Conservation (phyloP, 306 rosid genomes). For the Cucumis cinereus region DNA sequence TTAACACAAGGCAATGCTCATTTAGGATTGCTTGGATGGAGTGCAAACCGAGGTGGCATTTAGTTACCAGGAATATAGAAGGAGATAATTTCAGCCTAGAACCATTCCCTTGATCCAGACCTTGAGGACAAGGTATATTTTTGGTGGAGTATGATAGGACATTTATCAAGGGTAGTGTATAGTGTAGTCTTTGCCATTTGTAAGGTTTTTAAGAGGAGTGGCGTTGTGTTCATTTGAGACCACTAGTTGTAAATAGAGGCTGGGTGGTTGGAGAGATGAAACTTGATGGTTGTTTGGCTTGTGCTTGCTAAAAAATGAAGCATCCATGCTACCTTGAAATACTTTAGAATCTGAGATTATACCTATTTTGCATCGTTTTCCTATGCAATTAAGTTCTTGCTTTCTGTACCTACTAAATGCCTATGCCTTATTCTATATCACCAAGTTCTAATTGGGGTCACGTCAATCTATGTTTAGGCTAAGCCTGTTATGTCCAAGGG, state of each 20-base stretch:
- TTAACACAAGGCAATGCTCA: neutral
- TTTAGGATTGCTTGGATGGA: neutral
- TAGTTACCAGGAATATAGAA: neutral
- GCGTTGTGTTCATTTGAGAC: neutral
- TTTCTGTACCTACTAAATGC: neutral
- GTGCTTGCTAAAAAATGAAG: neutral
- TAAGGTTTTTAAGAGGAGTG: neutral
- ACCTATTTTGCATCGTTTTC: neutral
- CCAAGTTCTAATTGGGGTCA: neutral
- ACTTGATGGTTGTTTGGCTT: neutral
- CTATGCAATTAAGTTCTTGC: neutral
- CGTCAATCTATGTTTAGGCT: neutral
- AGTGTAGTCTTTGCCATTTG: neutral
- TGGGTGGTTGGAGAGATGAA: neutral
- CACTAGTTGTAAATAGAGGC: neutral
- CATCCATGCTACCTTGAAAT: neutral
- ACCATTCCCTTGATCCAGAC: neutral
- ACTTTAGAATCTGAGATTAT: neutral
- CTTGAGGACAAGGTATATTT: neutral
- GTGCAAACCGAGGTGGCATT: neutral
- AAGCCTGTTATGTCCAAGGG: neutral
- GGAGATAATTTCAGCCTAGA: neutral
- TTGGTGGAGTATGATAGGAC: neutral
- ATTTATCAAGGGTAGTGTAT: neutral
- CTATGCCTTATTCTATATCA: neutral